Base-by-base conservation (phyloP, 305 asterid species). In the Vinca major region DNA sequence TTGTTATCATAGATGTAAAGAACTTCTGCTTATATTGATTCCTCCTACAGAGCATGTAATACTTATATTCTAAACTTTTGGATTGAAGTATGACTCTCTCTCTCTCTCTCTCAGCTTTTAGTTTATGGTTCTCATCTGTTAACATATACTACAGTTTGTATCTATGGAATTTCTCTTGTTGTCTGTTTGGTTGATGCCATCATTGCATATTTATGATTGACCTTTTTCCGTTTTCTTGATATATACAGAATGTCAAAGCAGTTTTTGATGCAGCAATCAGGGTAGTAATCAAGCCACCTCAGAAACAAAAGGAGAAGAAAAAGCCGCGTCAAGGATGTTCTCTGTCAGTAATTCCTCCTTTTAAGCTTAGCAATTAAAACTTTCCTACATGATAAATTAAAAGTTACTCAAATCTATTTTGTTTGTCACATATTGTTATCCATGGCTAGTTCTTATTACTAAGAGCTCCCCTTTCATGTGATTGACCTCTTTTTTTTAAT, bases 281-380 rank as follows among this genome's bases (percentile, higher is more conserved):
- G 79, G 96, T 91, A 60, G 98, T 91, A 52, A 86, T 89, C 85
- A 88, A 91, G 86, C 98, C 98, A 64, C 96, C 92, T 48, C 95
- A 85, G 72, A 88, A 85, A 83, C 96, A 82, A 76, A 84, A 75
- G 82, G 95, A 89, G 75, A 83, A 85, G 94, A 91, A 86, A 70
- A 87, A 80, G 63, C 85, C 74, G 2, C 95, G 83, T 33, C 76
- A 68, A 74, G 94, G 94, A 80, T 91, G 98, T 66, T 62, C 87
- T 41, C 75, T 78, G 91, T 90, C 5, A 81, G 95, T 81, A 72
- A 64, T 77, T 75, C 66, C 60, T 62, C 41, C 54, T 71, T 66
- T 9, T 65, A 14, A 19, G 56, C 62, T 69, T 65, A 43, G 36
- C 33, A 13, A 26, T 20, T 48, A n/a, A 61, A 40, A 41, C 51